A percentile compares a stretch with the other conserved stretches of the same genome.
These are phyloP conservation scores for Cryphonectria japonica DNA, from an alignment of 2,329 filamentous ascomycete species.

Conservation along the genomic window DNA sequence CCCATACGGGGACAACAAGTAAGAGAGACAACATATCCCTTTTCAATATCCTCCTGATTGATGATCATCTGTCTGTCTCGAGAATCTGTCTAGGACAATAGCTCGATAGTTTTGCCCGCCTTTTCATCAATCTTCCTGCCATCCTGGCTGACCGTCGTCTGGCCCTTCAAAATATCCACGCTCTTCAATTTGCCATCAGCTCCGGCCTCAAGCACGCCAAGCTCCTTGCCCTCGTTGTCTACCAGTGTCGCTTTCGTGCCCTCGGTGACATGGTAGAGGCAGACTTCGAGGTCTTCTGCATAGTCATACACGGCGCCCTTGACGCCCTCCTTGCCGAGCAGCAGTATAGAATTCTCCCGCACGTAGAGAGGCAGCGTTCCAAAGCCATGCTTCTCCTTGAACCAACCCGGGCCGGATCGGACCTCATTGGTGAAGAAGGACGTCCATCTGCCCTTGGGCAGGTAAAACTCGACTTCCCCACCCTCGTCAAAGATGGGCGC, in stretches of 20 bases:
- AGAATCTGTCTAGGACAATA: constrained; percentile 14
- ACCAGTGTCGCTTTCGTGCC: constrained; percentile 49
- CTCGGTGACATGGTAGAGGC: constrained; percentile 46
- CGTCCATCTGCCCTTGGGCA: constrained; percentile 55
- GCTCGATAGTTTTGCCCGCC: constrained; percentile 15
- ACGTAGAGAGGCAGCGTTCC: constrained; percentile 62
- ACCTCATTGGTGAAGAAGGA: constrained; percentile 53
- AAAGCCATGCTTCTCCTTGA: constrained; percentile 62
- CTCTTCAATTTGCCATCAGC: constrained; percentile 46
- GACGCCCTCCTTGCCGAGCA: constrained; percentile 47
- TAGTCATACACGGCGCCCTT: constrained; percentile 54
- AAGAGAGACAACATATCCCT: not conserved
- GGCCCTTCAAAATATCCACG: constrained; percentile 45
- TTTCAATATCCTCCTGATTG: not conserved
- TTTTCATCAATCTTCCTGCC: constrained; percentile 24
- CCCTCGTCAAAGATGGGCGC: constrained; percentile 67
- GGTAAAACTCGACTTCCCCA: constrained; percentile 69
- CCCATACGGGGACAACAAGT: not conserved
- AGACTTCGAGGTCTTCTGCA: constrained; percentile 50
- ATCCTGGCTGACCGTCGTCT: constrained; percentile 30
- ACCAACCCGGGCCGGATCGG: constrained; percentile 58
- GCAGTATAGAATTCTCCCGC: constrained; percentile 55
- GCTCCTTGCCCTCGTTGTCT: constrained; percentile 45
- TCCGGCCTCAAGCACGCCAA: constrained; percentile 47
- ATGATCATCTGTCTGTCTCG: not conserved